phyloP scores from a whole-genome alignment of 305 asterid species.

The Fraxinus velutina region DNA sequence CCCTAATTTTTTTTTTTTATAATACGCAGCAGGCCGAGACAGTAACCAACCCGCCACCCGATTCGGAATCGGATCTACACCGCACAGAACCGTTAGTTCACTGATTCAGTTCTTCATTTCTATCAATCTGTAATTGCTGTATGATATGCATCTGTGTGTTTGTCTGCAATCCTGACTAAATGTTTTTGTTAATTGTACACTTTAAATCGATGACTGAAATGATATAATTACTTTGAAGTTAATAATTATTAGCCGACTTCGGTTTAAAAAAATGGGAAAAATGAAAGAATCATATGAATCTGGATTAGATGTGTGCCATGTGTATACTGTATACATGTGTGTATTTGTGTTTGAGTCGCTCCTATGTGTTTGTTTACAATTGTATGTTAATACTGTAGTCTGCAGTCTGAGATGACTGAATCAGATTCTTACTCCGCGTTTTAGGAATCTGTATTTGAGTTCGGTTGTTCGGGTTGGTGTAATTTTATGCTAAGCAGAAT shows the following conservation, averaged over 20 bases:
- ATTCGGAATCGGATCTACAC: neutral
- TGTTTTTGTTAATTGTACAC: neutral
- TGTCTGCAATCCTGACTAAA: neutral
- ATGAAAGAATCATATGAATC: neutral
- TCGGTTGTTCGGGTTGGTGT: no score
- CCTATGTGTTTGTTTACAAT: neutral
- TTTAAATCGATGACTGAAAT: neutral
- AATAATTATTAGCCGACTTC: neutral
- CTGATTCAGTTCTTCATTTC: neutral
- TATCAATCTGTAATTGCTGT: neutral
- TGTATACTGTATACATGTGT: neutral
- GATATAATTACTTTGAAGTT: neutral
- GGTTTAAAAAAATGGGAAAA: neutral
- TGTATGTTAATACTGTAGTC: no score
- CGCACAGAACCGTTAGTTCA: constrained; percentile 18
- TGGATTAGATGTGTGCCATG: neutral
- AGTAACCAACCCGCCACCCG: neutral
- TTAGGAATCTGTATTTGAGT: no score
- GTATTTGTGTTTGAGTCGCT: neutral
- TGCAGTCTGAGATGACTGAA: no score
- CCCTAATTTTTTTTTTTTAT: neutral
- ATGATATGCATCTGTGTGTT: neutral
- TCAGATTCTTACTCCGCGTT: no score
- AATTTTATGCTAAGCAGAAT: neutral
- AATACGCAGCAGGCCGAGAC: constrained; percentile 19